phyloP scores from a whole-genome alignment of 2,329 filamentous ascomycete species.

The Neonectria magnoliae region DNA sequence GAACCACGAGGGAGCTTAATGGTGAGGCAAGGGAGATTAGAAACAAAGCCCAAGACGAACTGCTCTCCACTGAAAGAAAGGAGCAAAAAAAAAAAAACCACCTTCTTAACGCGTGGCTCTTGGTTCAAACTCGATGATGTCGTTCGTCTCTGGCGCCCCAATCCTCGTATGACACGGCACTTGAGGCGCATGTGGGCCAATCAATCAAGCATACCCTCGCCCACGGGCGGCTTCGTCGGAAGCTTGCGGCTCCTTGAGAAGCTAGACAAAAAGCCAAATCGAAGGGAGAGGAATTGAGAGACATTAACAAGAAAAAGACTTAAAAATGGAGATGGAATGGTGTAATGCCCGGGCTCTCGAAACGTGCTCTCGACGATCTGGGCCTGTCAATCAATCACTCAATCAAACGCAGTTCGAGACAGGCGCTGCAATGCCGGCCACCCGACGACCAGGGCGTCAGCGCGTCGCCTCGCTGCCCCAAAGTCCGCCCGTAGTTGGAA shows the following conservation, averaged over 20 bases:
- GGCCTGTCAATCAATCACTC: constrained; percentile 20
- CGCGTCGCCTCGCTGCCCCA: constrained; percentile 16
- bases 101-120: constrained; percentile 26
- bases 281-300: background rate
- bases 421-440: constrained; percentile 5
- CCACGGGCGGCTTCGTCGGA: constrained; percentile 35
- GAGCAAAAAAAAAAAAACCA: constrained; percentile 17
- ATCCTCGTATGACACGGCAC: constrained; percentile 39
- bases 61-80: constrained; percentile 11
- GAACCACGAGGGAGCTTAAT: background rate
- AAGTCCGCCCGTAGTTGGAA: background rate
- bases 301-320: background rate
- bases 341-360: constrained; percentile 27
- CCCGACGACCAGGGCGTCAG: constrained; percentile 13
- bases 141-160: constrained; percentile 28
- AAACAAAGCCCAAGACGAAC: background rate
- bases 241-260: constrained; percentile 30
- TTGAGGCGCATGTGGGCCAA: constrained; percentile 34
- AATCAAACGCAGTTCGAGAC: constrained; percentile 23
- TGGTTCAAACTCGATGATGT: constrained; percentile 20
- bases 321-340: background rate
- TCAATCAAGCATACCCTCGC: constrained; percentile 30
- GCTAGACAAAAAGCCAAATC: background rate
- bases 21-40: constrained; percentile 17
- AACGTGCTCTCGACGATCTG: constrained; percentile 27